A percentile compares a stretch with the other conserved stretches of the same genome.
These are phyloP conservation scores for Sugiyamaella floridensis DNA, from an alignment of 805 yeast genomes.

Conservation along the genomic window DNA sequence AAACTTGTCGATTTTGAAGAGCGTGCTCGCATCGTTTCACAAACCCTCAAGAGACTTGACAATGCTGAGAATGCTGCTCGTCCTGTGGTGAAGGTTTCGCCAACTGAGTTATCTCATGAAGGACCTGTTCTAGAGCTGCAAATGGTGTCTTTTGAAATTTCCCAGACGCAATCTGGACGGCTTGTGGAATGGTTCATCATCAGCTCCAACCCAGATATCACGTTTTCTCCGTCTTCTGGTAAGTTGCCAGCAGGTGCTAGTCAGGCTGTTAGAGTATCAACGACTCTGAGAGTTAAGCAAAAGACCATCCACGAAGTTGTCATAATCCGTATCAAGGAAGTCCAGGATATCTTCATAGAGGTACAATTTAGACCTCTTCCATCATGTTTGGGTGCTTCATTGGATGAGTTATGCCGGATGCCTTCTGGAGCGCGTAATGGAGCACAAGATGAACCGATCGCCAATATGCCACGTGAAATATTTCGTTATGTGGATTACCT, in stretches of 20 bases:
- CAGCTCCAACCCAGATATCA: constrained; percentile 15
- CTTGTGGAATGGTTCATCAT: constrained; percentile 35
- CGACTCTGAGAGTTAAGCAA: constrained; percentile 10
- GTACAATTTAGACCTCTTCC: constrained; percentile 23
- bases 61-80: constrained; percentile 39
- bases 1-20: constrained; percentile 34
- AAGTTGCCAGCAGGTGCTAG: constrained; percentile 26
- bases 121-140: constrained; percentile 25
- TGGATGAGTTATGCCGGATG: constrained; percentile 22
- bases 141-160: constrained; percentile 26
- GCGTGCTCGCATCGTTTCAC: constrained; percentile 32
- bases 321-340: constrained; percentile 25
- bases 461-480: constrained; percentile 32
- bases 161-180: constrained; percentile 17
- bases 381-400: constrained; percentile 29
- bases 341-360: constrained; percentile 29
- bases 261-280: constrained; percentile 19
- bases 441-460: constrained; percentile 9
- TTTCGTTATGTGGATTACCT: constrained; percentile 32
- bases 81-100: constrained; percentile 35
- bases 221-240: constrained; percentile 27
- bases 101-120: constrained; percentile 28
- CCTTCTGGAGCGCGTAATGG: constrained; percentile 22
- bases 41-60: constrained; percentile 38
- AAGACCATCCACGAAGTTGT: constrained; percentile 21